These are phyloP conservation scores for Curvularia lunata DNA, from an alignment of 2,329 filamentous ascomycete genomes.

Conservation along the genomic window DNA sequence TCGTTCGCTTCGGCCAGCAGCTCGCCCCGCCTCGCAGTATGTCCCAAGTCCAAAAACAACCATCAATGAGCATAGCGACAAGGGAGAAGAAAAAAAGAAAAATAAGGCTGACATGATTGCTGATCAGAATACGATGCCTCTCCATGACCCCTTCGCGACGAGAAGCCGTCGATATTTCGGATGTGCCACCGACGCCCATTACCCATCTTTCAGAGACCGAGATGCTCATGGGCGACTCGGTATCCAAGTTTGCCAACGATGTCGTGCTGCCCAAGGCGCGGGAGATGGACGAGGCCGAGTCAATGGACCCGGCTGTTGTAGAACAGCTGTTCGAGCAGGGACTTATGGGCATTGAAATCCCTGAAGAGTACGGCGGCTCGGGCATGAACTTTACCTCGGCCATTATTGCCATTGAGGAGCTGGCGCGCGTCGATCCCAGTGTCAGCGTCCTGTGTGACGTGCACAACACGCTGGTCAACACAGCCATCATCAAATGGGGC, in stretches of 20 bases:
- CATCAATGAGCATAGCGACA: constrained; percentile 6
- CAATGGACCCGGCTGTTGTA: constrained; percentile 86
- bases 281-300: constrained; percentile 96
- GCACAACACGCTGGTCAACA: constrained; percentile 98
- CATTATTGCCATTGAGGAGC: constrained; percentile 95
- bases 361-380: constrained; percentile 93
- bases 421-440: constrained; percentile 90
- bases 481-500: constrained; percentile 84
- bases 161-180: constrained; percentile 62
- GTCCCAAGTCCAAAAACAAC: constrained; percentile 2
- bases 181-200: constrained; percentile 88
- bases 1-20: constrained; percentile 36
- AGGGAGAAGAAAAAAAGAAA: background rate
- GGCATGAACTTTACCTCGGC: constrained; percentile 99
- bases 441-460: constrained; percentile 96
- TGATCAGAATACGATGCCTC: constrained; percentile 49
- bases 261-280: constrained; percentile 88
- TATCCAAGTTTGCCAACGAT: constrained; percentile 89
- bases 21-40: constrained; percentile 43
- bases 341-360: constrained; percentile 96
- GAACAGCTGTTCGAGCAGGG: constrained; percentile 97
- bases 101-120: background rate
- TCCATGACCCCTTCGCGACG: constrained; percentile 49
- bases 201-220: constrained; percentile 91
- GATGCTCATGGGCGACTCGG: constrained; percentile 83